phyloP scores from a whole-genome alignment of 2,329 filamentous ascomycete genomes.

The Coniochaeta prunicola region DNA sequence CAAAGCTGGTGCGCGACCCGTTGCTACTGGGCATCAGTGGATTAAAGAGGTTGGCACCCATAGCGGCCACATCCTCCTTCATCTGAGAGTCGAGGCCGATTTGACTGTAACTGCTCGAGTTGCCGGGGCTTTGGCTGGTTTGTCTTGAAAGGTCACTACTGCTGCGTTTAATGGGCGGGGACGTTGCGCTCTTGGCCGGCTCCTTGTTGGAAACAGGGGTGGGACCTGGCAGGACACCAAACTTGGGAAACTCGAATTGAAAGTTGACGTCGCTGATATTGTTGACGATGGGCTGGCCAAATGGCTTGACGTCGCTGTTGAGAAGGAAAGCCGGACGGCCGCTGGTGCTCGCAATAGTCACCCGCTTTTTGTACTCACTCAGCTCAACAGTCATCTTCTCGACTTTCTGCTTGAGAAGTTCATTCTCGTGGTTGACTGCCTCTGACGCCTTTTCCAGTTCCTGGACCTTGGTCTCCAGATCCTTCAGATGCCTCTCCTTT shows the following conservation, averaged over 20 bases:
- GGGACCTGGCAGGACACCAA: slow-evolving; percentile 63
- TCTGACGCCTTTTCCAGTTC: slow-evolving; percentile 78
- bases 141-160: slow-evolving; percentile 25
- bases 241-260: slow-evolving; percentile 93
- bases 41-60: slow-evolving; percentile 49
- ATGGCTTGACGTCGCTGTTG: slow-evolving; percentile 24
- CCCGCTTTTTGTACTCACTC: slow-evolving; percentile 80
- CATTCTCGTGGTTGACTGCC: slow-evolving; percentile 78
- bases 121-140: slow-evolving; percentile 25
- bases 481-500: slow-evolving; percentile 85
- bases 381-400: slow-evolving; percentile 81
- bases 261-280: slow-evolving; percentile 73
- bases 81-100: slow-evolving; percentile 25
- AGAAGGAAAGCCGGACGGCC: slow-evolving; percentile 15
- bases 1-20: slow-evolving; percentile 41
- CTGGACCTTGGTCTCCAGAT: slow-evolving; percentile 71
- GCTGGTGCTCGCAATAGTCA: slow-evolving; percentile 49
- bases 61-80: slow-evolving; percentile 46
- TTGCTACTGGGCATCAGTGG: slow-evolving; percentile 41
- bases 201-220: slow-evolving; percentile 16
- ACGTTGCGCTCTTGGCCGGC: neutral
- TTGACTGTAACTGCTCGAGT: slow-evolving; percentile 24
- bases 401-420: slow-evolving; percentile 74
- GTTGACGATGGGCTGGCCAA: slow-evolving; percentile 42
- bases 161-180: slow-evolving; percentile 9